Evolutionary conservation across 2,329 filamentous ascomycete genomes (phyloP), one percentile per base, ranked within the genome.

Genomic region (Hypoxylon sp.): DNA sequence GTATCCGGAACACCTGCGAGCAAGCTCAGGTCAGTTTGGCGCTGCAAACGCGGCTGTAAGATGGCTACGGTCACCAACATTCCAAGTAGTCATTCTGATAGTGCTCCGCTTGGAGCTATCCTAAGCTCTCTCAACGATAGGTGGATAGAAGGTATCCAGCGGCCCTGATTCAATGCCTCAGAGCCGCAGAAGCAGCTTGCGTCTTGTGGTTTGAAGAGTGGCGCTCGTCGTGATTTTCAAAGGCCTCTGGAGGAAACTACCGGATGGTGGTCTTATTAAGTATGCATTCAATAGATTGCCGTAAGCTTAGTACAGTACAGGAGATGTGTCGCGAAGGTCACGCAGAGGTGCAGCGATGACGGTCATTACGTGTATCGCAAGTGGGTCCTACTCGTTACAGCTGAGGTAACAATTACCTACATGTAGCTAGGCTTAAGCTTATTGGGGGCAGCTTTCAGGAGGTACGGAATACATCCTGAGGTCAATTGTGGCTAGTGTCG

Each of bases 1-100:
- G 78, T 74, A 96, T 86, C 74, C 93, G 92, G 80, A 97, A 88
- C 73, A 86, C 69, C 86, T 88, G 54, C 24, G 26, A 14, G 18
- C 28, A 8, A 30, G 12, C 45, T 14, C 18, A 49, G 20, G 49
- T 69, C 48, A 64, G 52, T 46, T 16, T 26, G 22, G 33, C 16
- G 44, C 24, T 33, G 5, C 57, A 30, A 49, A 45, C n/a, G 18
- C 8, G 26, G n/a, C n/a, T n/a, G 18, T 44, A 4, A 26, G 4
- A 32, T 33, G 32, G n/a, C n/a, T 33, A 3, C 16, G 18, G n/a
- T 16, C 3, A 71, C 73, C 30, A 61, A 76, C 75, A 59, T 76
- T 76, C 71, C 71, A 76, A 32, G 68, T 70, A 28, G 62, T 62
- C 75, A 76, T 76, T 51, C 68, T 73, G 65, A 56, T 28, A 38